Percentiles rank a stretch among this genome's conserved stretches.
These are phyloP conservation scores for Coniochaeta sp. DNA, from an alignment of 2,329 filamentous ascomycete genomes.

Conservation along the genomic window DNA sequence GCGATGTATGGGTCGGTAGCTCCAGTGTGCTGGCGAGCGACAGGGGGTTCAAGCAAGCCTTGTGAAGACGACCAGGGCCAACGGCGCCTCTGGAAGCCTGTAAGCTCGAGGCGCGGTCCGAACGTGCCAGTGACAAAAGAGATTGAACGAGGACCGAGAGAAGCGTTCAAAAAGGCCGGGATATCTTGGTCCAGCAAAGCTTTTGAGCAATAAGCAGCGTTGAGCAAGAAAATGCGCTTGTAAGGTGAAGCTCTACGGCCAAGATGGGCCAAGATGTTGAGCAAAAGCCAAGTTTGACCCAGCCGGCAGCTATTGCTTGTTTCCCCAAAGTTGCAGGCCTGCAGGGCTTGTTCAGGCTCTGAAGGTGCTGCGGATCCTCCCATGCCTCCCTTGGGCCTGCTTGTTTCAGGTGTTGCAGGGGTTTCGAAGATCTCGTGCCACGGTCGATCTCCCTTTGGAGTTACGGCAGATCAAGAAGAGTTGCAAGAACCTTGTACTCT, in stretches of 20 bases:
- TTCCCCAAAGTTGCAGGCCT: too few relatives aligned
- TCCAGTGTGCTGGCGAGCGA: neutral
- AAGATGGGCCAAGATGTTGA: neutral
- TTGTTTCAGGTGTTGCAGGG: neutral
- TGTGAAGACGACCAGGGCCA: neutral
- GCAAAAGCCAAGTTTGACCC: neutral
- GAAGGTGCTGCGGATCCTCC: too few relatives aligned
- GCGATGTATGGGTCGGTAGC: neutral
- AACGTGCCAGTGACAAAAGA: neutral
- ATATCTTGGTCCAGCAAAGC: too few relatives aligned
- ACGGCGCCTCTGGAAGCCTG: neutral
- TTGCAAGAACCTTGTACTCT: too few relatives aligned
- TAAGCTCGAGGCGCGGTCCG: neutral
- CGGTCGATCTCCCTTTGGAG: neutral
- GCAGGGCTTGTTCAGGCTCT: too few relatives aligned
- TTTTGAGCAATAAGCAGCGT: too few relatives aligned
- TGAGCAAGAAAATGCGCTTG: too few relatives aligned
- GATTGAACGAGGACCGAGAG: too few relatives aligned
- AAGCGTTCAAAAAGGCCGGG: too few relatives aligned
- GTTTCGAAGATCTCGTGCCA: neutral
- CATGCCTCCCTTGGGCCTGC: too few relatives aligned
- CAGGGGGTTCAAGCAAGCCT: slow-evolving; percentile 1
- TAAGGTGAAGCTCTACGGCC: neutral
- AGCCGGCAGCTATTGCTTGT: too few relatives aligned
- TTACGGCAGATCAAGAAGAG: neutral